A percentile compares a stretch with the other conserved stretches of the same genome.
phyloP scores from a whole-genome alignment of 2,329 filamentous ascomycete genomes.

The Talaromyces pinophilus region DNA sequence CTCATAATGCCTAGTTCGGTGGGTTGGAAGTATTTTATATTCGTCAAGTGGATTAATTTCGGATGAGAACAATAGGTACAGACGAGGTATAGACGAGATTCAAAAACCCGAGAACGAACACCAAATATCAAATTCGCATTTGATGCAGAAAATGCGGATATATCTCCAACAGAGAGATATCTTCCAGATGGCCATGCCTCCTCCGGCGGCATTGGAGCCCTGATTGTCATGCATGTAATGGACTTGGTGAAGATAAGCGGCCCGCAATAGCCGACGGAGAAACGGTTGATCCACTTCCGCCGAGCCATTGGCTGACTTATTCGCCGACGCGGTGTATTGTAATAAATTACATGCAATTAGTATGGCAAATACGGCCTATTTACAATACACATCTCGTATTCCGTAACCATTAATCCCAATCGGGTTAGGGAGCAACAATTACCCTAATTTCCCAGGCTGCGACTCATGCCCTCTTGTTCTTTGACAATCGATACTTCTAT shows the following conservation, averaged over 20 bases:
- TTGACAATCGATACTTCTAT: background rate
- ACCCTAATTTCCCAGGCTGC: background rate
- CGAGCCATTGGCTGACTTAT: background rate
- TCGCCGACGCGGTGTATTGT: background rate
- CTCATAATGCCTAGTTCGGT: background rate
- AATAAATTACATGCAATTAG: background rate
- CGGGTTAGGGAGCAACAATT: constrained; percentile 2
- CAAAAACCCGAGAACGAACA: background rate
- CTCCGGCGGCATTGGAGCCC: background rate
- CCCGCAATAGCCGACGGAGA: background rate
- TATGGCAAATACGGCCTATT: background rate
- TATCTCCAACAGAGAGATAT: background rate
- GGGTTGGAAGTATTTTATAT: background rate
- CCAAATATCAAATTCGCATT: background rate
- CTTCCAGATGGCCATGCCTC: background rate
- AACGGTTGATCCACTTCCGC: constrained; percentile 11
- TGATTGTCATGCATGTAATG: too few species aligned
- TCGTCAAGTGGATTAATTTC: background rate
- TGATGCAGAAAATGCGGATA: background rate
- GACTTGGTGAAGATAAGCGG: background rate
- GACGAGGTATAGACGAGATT: background rate
- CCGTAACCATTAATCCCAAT: background rate
- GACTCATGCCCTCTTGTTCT: background rate
- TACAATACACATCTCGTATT: constrained; percentile 1
- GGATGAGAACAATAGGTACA: background rate